phyloP scores from a whole-genome alignment of 1,284 basidiomycete genomes.

The Pseudozyma tsukubaensis region DNA sequence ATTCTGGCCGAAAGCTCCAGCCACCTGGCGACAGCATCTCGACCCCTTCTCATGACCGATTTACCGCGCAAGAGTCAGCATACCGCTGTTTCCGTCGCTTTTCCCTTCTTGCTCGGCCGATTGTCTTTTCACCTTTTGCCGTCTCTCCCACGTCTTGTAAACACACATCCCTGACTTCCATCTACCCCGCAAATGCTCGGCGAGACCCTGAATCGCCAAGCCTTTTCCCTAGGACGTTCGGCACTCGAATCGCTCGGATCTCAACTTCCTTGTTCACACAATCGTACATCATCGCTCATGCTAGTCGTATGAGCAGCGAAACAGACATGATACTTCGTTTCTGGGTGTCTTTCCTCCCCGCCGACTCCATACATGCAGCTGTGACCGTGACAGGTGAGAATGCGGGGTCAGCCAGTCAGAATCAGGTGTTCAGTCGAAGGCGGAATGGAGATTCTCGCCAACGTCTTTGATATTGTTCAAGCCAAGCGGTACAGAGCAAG shows the following conservation, averaged over 20 bases:
- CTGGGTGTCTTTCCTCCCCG: neutral
- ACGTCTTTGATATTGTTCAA: too few species aligned
- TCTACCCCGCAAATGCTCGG: neutral
- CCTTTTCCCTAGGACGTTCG: neutral
- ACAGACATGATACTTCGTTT: neutral
- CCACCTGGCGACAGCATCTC: neutral
- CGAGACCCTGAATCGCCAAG: conserved; percentile 23
- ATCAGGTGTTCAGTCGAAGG: too few species aligned
- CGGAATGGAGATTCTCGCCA: too few species aligned
- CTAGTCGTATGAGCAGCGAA: neutral
- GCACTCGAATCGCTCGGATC: neutral
- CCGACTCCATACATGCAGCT: neutral
- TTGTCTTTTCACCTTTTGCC: neutral
- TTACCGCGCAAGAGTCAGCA: neutral
- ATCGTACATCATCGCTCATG: neutral
- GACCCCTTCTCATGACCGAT: too few species aligned
- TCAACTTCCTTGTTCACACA: neutral
- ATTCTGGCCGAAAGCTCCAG: too few species aligned
- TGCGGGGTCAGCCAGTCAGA: too few species aligned
- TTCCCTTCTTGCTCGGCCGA: conserved; percentile 13
- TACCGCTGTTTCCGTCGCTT: conserved; percentile 21
- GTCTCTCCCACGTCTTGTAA: conserved; percentile 7
- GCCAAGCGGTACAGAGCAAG: too few species aligned
- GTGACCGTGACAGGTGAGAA: too few species aligned
- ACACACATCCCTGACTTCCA: neutral